Conservation (phyloP, 2,329 filamentous ascomycete genomes). For the Colletotrichum tropicale region DNA sequence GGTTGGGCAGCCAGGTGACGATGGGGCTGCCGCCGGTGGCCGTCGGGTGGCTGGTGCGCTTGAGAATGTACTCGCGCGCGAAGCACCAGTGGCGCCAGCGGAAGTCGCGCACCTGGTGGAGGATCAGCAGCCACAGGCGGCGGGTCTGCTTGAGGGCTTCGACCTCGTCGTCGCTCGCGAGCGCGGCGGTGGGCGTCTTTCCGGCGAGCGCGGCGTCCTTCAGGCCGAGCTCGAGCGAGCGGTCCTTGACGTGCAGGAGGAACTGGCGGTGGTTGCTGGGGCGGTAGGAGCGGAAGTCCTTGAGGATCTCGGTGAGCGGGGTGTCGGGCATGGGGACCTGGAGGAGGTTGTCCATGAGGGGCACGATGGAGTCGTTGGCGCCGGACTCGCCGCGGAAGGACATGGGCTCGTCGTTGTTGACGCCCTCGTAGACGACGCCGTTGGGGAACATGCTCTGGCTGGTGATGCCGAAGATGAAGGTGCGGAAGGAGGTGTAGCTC, state of each 20-base stretch:
- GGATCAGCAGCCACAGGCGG: conserved; percentile 65
- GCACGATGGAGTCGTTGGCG: conserved; percentile 94
- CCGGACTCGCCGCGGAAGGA: conserved; percentile 91
- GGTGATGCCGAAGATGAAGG: conserved; percentile 97
- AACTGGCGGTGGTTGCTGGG: conserved; percentile 90
- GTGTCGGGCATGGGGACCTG: conserved; percentile 88
- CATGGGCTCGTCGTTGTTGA: conserved; percentile 71
- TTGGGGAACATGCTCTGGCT: conserved; percentile 93
- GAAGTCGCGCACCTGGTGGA: conserved; percentile 82
- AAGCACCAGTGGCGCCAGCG: conserved; percentile 88
- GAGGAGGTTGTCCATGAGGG: conserved; percentile 85
- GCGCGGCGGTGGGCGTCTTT: conserved; percentile 21
- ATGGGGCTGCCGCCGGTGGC: conserved; percentile 84
- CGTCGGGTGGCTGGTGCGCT: conserved; percentile 76
- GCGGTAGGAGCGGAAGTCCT: conserved; percentile 88
- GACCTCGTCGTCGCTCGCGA: conserved; percentile 25
- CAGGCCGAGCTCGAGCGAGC: conserved; percentile 53
- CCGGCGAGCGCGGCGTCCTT: conserved; percentile 60
- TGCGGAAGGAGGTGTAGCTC: conserved; percentile 88
- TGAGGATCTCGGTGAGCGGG: conserved; percentile 84
- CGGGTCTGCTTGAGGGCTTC: conserved; percentile 59
- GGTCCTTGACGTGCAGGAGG: conserved; percentile 70
- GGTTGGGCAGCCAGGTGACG: conserved; percentile 84
- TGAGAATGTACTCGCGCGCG: conserved; percentile 82
- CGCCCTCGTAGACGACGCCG: conserved; percentile 87